Conservation (phyloP, 2,329 filamentous ascomycete species). For the Aspergillus tamarii region DNA sequence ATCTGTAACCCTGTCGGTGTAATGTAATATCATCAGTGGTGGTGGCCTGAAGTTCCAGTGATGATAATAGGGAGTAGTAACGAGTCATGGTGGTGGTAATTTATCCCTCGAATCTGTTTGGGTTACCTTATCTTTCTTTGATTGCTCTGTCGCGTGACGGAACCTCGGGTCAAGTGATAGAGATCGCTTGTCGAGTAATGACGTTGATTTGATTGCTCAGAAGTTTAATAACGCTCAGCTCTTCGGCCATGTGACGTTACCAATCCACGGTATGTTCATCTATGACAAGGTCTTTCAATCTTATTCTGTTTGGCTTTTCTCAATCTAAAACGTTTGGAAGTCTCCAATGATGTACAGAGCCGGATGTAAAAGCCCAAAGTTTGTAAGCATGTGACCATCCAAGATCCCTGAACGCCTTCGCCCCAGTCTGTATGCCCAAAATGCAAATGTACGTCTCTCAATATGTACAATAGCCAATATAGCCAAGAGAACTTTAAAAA, state of each 20-base stretch:
- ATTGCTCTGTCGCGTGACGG: not conserved
- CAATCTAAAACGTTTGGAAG: too few relatives aligned
- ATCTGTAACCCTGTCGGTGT: too few relatives aligned
- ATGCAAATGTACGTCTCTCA: constrained; percentile 1
- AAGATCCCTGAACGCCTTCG: constrained; percentile 13
- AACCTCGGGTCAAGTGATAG: not conserved
- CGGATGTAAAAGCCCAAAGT: not conserved
- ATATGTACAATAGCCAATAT: constrained; percentile 5
- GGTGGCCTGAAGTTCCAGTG: not conserved
- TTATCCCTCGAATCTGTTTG: not conserved
- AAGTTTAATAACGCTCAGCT: not conserved
- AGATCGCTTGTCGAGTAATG: not conserved
- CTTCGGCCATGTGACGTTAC: not conserved
- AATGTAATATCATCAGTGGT: too few relatives aligned
- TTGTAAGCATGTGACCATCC: not conserved
- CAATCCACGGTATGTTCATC: not conserved
- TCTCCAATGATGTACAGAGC: not conserved
- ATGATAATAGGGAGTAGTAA: not conserved
- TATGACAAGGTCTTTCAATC: not conserved
- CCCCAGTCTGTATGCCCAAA: constrained; percentile 10
- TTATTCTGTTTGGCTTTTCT: not conserved
- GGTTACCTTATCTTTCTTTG: not conserved
- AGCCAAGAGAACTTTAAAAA: constrained; percentile 1
- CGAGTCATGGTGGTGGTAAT: not conserved
- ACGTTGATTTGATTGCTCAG: not conserved